These are phyloP conservation scores for Actinidia arguta DNA, from an alignment of 179 eudicot genomes.

Conservation along the genomic window DNA sequence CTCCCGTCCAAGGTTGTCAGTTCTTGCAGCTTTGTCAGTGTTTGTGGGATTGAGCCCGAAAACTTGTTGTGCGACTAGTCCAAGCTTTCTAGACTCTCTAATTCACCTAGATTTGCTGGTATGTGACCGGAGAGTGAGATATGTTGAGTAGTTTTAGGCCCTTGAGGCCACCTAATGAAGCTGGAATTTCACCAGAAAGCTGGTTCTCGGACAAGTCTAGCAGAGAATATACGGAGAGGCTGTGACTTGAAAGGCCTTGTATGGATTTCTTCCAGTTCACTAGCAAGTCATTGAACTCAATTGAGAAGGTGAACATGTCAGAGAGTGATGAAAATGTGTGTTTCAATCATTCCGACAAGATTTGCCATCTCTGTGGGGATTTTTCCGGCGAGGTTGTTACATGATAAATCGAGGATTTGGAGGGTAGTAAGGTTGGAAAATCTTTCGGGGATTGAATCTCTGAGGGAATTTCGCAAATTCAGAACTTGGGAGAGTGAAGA, in stretches of 20 bases:
- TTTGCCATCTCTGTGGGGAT: slow-evolving; percentile 47
- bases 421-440: slow-evolving; percentile 44
- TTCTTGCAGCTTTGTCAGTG: slow-evolving; percentile 45
- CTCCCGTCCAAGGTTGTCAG: slow-evolving; percentile 52
- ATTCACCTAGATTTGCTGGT: slow-evolving; percentile 46
- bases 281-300: slow-evolving; percentile 49
- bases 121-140: slow-evolving; percentile 43
- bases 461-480: slow-evolving; percentile 50
- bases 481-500: slow-evolving; percentile 49
- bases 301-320: slow-evolving; percentile 37
- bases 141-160: slow-evolving; percentile 55
- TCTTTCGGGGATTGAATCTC: slow-evolving; percentile 46
- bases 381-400: slow-evolving; percentile 38
- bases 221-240: slow-evolving; percentile 53
- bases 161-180: slow-evolving; percentile 51
- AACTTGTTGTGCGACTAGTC: slow-evolving; percentile 57
- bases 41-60: slow-evolving; percentile 51
- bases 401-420: slow-evolving; percentile 60
- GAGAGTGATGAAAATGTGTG: slow-evolving; percentile 35
- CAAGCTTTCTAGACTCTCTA: slow-evolving; percentile 51
- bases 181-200: slow-evolving; percentile 46
- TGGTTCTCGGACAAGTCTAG: slow-evolving; percentile 57
- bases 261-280: slow-evolving; percentile 63
- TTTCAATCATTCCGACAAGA: slow-evolving; percentile 49
- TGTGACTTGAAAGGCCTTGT: slow-evolving; percentile 46